Base-by-base conservation (phyloP, 352 stramenopile species). In the Phytophthora vignae region DNA sequence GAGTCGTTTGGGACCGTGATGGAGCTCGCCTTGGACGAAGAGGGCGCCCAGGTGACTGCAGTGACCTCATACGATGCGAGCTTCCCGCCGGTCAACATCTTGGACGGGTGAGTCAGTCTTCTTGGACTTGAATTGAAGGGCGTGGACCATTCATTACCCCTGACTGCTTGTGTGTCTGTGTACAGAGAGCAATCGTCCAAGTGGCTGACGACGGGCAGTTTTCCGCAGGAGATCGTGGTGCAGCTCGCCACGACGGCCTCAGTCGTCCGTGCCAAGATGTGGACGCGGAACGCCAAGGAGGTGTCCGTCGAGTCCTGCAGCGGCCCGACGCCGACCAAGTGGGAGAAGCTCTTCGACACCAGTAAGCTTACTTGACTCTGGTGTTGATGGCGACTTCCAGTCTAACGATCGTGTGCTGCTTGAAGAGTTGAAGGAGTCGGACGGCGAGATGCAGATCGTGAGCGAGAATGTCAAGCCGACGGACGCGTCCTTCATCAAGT, bases 201-300 rank as follows among this genome's bases (percentile, higher is more conserved):
- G 71, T 96, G 89, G 89, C 52, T 92, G 42, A 95, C 89, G n/a
- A 93, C 87, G 17, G 89, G 87, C 19, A 90, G 77, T 38, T 96
- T 92, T 56, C 87, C 89, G 0, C 89, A 96, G 64, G 89, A 96
- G 69, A 83, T 96, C 17, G 77, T 96, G 17, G 71, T 96, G 31
- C 89, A 96, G 69, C 65, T 94, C 12, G 84, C 87, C n/a, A 94
- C 84, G 22, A 88, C 82, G 10, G 87, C 87, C 11, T 90, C 86
- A 6, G 83, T 96, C 40, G 92, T 85, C 60, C 81, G 85, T 56
- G 81, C 92, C 55, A 96, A 94, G 68, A 91, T 87, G 49, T 96
- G 87, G 87, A 93, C 74, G 10, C 82, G 78, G 29, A 93, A 94
- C 60, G 76, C 82, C 33, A 96, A 94, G 67, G 83, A 95, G 27